Evolutionary conservation across 805 yeast species (phyloP).

Genomic region (Saturnispora dispora): DNA sequence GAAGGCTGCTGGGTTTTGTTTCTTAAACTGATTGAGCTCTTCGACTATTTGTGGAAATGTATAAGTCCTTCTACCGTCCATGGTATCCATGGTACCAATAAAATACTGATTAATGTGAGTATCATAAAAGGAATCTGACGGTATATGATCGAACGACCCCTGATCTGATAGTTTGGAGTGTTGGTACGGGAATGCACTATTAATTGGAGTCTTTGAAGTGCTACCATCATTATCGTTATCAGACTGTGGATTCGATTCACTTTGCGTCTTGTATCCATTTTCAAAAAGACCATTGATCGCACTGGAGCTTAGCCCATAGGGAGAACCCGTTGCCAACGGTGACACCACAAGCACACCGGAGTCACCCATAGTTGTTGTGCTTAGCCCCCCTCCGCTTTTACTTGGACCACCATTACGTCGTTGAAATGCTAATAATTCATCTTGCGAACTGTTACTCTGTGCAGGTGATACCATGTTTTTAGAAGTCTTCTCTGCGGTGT

Average conservation of each 20-base stretch:
- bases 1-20: constrained; percentile 34
- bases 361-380: not conserved
- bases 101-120: constrained; percentile 57
- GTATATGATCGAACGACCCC: not conserved
- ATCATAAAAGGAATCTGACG: constrained; percentile 39
- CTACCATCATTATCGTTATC: not conserved
- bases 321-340: not conserved
- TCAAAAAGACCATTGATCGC: not conserved
- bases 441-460: not conserved
- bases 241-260: not conserved
- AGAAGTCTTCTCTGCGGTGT: not conserved
- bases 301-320: not conserved
- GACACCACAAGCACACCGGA: not conserved
- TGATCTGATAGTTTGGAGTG: not conserved
- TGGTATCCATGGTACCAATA: constrained; percentile 39
- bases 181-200: not conserved
- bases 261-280: not conserved
- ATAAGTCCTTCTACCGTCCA: constrained; percentile 30
- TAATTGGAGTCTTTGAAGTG: not conserved
- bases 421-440: not conserved
- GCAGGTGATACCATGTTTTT: not conserved
- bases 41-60: constrained; percentile 55
- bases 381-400: not conserved
- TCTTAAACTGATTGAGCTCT: constrained; percentile 32
- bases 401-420: not conserved